phyloP scores from a whole-genome alignment of 352 stramenopile species.

The Phytophthora pseudosyringae region DNA sequence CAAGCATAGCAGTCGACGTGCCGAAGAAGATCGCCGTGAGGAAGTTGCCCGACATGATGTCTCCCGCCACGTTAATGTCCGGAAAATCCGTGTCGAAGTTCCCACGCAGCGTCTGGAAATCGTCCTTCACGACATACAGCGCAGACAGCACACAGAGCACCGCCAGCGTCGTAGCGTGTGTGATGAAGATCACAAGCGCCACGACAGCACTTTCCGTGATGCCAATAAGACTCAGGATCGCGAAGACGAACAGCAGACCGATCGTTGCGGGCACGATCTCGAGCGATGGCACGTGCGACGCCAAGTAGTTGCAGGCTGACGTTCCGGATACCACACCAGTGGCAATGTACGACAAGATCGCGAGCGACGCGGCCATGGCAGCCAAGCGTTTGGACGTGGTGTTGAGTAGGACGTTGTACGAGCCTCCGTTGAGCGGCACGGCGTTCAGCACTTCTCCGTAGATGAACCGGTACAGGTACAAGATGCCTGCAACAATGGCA shows the following conservation, averaged over 20 bases:
- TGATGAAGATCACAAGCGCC: conserved; percentile 92
- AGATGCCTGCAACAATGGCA: conserved; percentile 87
- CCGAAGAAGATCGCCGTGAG: conserved; percentile 92
- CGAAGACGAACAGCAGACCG: conserved; percentile 92
- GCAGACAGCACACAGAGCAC: conserved; percentile 82
- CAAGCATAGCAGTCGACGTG: conserved; percentile 94
- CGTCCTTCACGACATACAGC: conserved; percentile 82
- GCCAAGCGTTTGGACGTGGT: conserved; percentile 94
- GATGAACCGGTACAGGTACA: conserved; percentile 93
- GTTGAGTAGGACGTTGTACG: conserved; percentile 97
- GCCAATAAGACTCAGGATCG: conserved; percentile 89
- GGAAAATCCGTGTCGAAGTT: conserved; percentile 91
- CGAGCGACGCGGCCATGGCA: conserved; percentile 93
- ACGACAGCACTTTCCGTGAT: conserved; percentile 94
- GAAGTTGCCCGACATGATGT: conserved; percentile 80
- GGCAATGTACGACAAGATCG: conserved; percentile 97
- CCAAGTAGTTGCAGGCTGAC: conserved; percentile 89
- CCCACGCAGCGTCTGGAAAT: conserved; percentile 75
- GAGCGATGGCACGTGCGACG: conserved; percentile 74
- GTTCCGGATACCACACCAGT: conserved; percentile 92
- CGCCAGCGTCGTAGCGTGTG: conserved; percentile 86
- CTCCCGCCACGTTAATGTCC: conserved; percentile 87
- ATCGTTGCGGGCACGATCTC: conserved; percentile 83
- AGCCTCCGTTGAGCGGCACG: conserved; percentile 95
- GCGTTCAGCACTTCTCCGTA: conserved; percentile 95